Percentiles rank a stretch among this genome's conserved stretches.
These are phyloP conservation scores for Tolypocladium tundrense DNA, from an alignment of 2,329 filamentous ascomycete genomes.

Conservation along the genomic window DNA sequence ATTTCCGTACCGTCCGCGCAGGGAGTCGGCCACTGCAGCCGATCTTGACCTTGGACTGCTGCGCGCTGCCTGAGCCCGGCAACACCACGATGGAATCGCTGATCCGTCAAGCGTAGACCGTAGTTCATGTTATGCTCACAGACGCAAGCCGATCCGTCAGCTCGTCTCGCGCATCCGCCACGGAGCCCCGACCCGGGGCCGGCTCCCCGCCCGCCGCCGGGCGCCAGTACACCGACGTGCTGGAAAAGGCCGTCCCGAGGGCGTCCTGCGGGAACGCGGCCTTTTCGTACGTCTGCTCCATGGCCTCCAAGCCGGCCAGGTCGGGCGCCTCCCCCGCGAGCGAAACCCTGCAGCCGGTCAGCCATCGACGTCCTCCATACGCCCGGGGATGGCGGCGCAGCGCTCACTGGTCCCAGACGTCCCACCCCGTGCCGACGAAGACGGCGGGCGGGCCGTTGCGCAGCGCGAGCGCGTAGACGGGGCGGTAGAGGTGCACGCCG, in stretches of 20 bases:
- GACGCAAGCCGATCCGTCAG: background rate
- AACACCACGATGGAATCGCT: background rate
- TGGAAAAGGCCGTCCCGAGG: conserved; percentile 7
- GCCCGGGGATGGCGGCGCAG: no score
- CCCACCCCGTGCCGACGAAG: conserved; percentile 46
- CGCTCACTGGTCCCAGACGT: conserved; percentile 39
- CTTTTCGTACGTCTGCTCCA: conserved; percentile 7
- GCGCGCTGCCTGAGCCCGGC: background rate
- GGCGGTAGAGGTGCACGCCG: conserved; percentile 49
- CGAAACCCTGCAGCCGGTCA: background rate
- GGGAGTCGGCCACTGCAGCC: background rate
- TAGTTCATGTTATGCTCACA: background rate
- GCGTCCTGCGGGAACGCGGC: conserved; percentile 8
- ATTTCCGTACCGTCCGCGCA: background rate
- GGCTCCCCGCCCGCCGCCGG: background rate
- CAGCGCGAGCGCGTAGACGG: conserved; percentile 42
- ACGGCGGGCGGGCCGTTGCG: conserved; percentile 34
- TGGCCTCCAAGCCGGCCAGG: conserved; percentile 4
- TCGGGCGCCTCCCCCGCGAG: background rate
- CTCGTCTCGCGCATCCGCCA: background rate
- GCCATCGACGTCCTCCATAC: no score
- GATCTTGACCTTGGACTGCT: background rate
- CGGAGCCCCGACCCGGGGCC: background rate
- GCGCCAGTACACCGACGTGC: conserved; percentile 11
- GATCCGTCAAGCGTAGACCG: background rate